A percentile compares a stretch with the other conserved stretches of the same genome.
These are phyloP conservation scores for Stellera chamaejasme DNA, from an alignment of 345 rosid species.

Conservation along the genomic window DNA sequence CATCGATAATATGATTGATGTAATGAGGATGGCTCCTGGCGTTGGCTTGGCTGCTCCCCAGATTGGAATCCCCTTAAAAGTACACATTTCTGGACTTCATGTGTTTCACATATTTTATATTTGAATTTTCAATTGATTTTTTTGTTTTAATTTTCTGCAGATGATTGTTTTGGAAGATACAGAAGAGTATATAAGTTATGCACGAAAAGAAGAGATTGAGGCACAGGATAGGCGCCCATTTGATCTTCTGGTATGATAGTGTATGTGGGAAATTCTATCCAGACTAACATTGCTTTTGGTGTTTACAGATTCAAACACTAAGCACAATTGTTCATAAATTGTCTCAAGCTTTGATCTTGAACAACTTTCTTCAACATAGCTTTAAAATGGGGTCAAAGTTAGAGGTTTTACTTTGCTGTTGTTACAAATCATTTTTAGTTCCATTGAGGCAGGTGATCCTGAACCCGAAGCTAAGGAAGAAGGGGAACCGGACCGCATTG, in stretches of 20 bases:
- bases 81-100: constrained; percentile 4
- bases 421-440: constrained; percentile 20
- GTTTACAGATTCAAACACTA: too few species aligned
- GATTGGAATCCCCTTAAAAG: constrained; percentile 75
- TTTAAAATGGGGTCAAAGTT: background rate
- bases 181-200: constrained; percentile 66
- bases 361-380: too few species aligned
- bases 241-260: constrained; percentile 65
- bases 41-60: constrained; percentile 97
- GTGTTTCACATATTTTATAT: background rate
- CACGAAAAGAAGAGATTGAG: constrained; percentile 58
- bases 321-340: too few species aligned
- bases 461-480: constrained; percentile 70
- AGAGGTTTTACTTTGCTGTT: constrained; percentile 13
- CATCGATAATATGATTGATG: constrained; percentile 69
- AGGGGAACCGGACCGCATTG: constrained; percentile 50
- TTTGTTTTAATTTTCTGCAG: constrained; percentile 24
- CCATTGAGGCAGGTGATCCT: constrained; percentile 61
- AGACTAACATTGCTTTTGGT: too few species aligned
- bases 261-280: background rate
- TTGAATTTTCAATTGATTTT: background rate
- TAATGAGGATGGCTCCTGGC: constrained; percentile 79
- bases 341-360: too few species aligned
- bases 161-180: constrained; percentile 91
- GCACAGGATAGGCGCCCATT: constrained; percentile 71